Evolutionary conservation across 1,139 yeast species (phyloP), one percentile per base, ranked within the genome.

Genomic region (Zygosaccharomyces sapae): DNA sequence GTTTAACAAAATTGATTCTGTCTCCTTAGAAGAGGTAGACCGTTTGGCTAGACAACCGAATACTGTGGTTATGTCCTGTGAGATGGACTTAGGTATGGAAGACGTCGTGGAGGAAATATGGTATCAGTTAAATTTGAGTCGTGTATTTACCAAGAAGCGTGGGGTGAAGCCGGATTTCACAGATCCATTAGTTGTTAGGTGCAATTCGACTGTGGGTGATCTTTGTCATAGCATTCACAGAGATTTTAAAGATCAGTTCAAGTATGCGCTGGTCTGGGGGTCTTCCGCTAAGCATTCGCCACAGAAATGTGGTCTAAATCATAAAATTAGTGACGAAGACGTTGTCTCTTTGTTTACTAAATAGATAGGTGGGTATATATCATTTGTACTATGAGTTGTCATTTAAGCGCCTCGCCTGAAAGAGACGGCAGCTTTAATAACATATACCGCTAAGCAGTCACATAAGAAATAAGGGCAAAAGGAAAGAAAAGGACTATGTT

Each of bases 261-360:
- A 89, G 64, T 88, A 89, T 65, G 97, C 97, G 1, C 70, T 89
- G 59, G 97, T 92, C 7, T 92, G 97, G 97, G 98, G 98, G 0
- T 82, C 90, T 1, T 84, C 95, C 44, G 86, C 97, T 5, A 92
- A 92, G 66, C 96, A 89, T 63, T 86, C 94, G 38, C 97, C 97
- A 1, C 98, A 92, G 63, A 89, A 89, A 64, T 90, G 97, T 73
- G 97, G 98, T 0, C 72, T 92, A 51, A 77, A 68, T 52, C 98
- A 92, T 65, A 74, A 74, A 38, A 83, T 92, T 13, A 81, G 86
- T 56, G 98, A 92, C 62, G 97, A 90, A 62, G 98, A 92, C 65
- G 98, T 92, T 25, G 90, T 92, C 10, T 85, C 94, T 50, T 81
- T 92, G 50, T 87, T 90, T 46, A 82, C 96, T 24, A 92, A 89